Percentiles rank a stretch among this genome's conserved stretches.
These are phyloP conservation scores for Raddia distichophylla DNA, from an alignment of 176 grass and related monocot genomes.

Conservation along the genomic window DNA sequence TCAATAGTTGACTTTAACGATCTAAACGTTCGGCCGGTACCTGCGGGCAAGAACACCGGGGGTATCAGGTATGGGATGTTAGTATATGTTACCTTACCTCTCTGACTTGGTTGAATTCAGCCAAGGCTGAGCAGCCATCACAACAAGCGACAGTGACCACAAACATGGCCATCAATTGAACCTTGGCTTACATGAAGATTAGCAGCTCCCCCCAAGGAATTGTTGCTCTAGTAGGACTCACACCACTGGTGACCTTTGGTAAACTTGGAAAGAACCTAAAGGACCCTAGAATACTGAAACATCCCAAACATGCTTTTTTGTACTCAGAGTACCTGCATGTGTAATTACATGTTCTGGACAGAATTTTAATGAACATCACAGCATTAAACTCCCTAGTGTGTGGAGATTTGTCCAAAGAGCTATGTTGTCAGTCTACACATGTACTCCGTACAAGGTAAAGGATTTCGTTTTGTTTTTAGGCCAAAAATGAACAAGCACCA, in stretches of 20 bases:
- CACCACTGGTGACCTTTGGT: background rate
- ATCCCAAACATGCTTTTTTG: background rate
- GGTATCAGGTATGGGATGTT: background rate
- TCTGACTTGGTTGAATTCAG: background rate
- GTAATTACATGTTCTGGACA: background rate
- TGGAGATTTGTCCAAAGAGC: background rate
- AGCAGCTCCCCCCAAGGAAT: background rate
- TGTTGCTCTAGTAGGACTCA: background rate
- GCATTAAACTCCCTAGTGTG: background rate
- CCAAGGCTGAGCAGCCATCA: background rate
- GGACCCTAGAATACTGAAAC: background rate
- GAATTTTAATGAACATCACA: background rate
- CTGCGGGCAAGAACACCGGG: constrained; percentile 22
- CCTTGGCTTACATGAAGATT: constrained; percentile 6
- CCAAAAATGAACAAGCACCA: background rate
- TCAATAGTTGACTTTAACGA: constrained; percentile 37
- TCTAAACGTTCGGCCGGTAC: constrained; percentile 23
- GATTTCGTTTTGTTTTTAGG: background rate
- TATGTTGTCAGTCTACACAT: background rate
- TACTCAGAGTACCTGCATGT: background rate
- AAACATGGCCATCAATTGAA: background rate
- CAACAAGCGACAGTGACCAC: constrained; percentile 6
- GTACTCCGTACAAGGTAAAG: background rate
- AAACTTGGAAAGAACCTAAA: background rate
- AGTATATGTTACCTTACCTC: background rate